Base-by-base conservation (phyloP, 805 yeast genomes). In the Sungouiozyma intestinalis region DNA sequence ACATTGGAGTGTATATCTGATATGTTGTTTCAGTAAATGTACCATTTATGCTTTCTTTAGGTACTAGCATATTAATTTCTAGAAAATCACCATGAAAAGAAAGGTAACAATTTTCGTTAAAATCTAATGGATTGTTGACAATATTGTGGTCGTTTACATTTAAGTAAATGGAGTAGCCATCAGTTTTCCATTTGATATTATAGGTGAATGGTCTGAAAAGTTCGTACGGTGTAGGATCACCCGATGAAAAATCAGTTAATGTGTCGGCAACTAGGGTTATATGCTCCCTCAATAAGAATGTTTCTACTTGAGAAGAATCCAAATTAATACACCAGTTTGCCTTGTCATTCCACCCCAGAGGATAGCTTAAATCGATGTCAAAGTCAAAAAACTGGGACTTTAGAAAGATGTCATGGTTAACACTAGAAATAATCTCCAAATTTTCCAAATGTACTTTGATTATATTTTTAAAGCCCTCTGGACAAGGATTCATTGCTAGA, bases 141-240 rank as follows among this genome's bases (percentile, higher is more conserved):
- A 92, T 84, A 57, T 92, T 92, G 35, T 77, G 75, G 53, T 86
- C 95, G 58, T 92, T 92, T 20, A 86, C 80, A 57, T 88, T 88
- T 44, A 90, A 60, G 54, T 66, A 83, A 6, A 90, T 59, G 27
- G 74, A 71, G 51, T 81, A 81, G 3, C 62, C 64, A 33, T 74
- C 62, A 18, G 85, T 53, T 1, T 67, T 61, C 87, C 94, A 81
- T 29, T 71, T 66, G 17, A 87, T 48, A 1, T 58, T 54, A 57
- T 85, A 85, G 3, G 65, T 62, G 44, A 79, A 78, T 0, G 96
- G 95, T 16, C 88, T 68, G 58, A 85, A 87, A 16, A 73, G 61
- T 41, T 84, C 88, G 54, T 88, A 88, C 0, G 85, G 81, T 0
- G 76, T 69, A 0, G 80, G 76, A 4, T 72, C 76, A 2, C 90